Conservation (phyloP, 2,329 filamentous ascomycete genomes). For the Aureobasidium leucospermi region DNA sequence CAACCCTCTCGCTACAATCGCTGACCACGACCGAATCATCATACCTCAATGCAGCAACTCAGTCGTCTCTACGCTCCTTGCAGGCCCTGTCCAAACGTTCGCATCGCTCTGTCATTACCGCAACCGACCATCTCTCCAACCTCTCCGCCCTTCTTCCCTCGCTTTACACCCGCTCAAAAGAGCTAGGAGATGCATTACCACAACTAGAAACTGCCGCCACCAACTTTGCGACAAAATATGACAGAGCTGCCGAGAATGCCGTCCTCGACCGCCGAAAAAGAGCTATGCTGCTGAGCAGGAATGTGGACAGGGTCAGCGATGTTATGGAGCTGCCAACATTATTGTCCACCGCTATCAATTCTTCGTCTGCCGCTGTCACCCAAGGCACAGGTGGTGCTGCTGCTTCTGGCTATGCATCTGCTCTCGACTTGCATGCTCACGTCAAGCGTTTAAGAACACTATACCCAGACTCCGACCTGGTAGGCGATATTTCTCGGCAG, state of each 20-base stretch:
- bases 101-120: conserved; percentile 74
- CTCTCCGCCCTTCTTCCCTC: conserved; percentile 64
- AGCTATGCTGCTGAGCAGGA: conserved; percentile 73
- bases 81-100: conserved; percentile 86
- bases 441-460: conserved; percentile 77
- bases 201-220: conserved; percentile 71
- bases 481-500: conserved; percentile 65
- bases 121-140: conserved; percentile 68
- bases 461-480: conserved; percentile 70
- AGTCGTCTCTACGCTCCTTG: conserved; percentile 72
- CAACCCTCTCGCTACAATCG: conserved; percentile 66
- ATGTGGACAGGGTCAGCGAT: conserved; percentile 82
- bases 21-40: conserved; percentile 70
- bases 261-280: conserved; percentile 68
- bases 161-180: conserved; percentile 57
- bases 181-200: conserved; percentile 66
- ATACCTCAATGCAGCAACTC: conserved; percentile 69
- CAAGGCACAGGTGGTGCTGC: conserved; percentile 32
- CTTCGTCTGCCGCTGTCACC: conserved; percentile 38
- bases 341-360: conserved; percentile 68
- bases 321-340: conserved; percentile 84
- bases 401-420: conserved; percentile 63
- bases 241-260: conserved; percentile 55
- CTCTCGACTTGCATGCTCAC: conserved; percentile 87
- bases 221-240: conserved; percentile 75